Evolutionary conservation across 805 yeast genomes (phyloP), one percentile per base, ranked within the genome.

Genomic region (Cyberlindnera maclurae): DNA sequence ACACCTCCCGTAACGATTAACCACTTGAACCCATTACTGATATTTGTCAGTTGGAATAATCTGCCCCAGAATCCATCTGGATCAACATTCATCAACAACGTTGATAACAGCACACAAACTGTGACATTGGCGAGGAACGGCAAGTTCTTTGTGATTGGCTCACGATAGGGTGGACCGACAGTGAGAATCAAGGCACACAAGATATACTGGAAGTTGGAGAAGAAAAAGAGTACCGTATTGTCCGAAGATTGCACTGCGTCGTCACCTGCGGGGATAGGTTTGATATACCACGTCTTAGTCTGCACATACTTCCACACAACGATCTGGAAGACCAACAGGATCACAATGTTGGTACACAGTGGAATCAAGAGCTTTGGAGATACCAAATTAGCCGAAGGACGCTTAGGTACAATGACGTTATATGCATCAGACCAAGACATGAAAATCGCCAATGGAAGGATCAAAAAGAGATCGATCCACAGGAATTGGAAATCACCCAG

Each of bases 361-460:
- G 96, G 96, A 3, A 85, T 70, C 48, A 94, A 67, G 29, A 93
- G 81, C 58, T 89, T 89, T 33, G 90, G 82, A 1, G 96, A 83
- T 1, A 93, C 93, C 43, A 93, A 67, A 59, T 93, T 90, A 0
- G 98, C 97, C 0, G 95, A 85, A 5, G 99, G 98, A 36, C 95
- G 72, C 54, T 88, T 89, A 28, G 65, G 60, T 11, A 75, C 75
- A 24, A 93, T 64, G 13, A 47, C 50, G 15, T 58, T 51, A 53
- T 68, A 80, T 0, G 99, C 95, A 51, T 79, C 77, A 2, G 97
- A 81, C 97, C 98, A 93, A 5, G 97, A 89, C 98, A 93, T 84
- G 63, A 89, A 88, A 5, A 93, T 79, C 0, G 98, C 98, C 54
- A 93, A 75, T 10, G 99, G 99, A 40, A 93, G 73, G 51, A 93